These are phyloP conservation scores for Aspergillus awamori DNA, from an alignment of 2,329 filamentous ascomycete species.

Conservation along the genomic window DNA sequence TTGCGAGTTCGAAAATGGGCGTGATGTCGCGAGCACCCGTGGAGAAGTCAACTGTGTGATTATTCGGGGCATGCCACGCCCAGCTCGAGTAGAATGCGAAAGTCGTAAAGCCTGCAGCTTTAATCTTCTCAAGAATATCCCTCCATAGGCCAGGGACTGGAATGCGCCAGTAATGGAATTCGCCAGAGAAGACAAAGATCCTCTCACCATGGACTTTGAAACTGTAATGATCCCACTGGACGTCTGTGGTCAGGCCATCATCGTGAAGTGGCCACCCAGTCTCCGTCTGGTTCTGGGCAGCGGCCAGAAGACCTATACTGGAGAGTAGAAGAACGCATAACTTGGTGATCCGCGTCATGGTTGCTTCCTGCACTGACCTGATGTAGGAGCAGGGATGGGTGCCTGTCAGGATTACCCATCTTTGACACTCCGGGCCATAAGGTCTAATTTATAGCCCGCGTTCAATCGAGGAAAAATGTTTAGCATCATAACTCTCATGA, in stretches of 20 bases:
- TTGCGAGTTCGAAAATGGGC: conserved; percentile 55
- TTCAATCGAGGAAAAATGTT: background rate
- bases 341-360: conserved; percentile 18
- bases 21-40: conserved; percentile 59
- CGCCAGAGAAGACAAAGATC: conserved; percentile 57
- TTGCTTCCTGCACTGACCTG: background rate
- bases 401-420: background rate
- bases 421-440: background rate
- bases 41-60: conserved; percentile 53
- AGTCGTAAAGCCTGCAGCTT: conserved; percentile 54
- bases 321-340: conserved; percentile 16
- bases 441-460: background rate
- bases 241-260: conserved; percentile 49
- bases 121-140: conserved; percentile 57
- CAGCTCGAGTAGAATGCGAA: conserved; percentile 54
- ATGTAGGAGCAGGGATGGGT: background rate
- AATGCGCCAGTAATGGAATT: conserved; percentile 58
- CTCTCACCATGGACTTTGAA: conserved; percentile 56
- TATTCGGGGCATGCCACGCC: conserved; percentile 53
- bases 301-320: conserved; percentile 14
- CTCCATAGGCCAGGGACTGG: conserved; percentile 56
- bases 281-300: conserved; percentile 18
- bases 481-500: background rate
- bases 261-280: conserved; percentile 53
- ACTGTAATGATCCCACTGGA: conserved; percentile 59